Evolutionary conservation across 139 green algal species (phyloP).

Genomic region (Chlorella sp.): DNA sequence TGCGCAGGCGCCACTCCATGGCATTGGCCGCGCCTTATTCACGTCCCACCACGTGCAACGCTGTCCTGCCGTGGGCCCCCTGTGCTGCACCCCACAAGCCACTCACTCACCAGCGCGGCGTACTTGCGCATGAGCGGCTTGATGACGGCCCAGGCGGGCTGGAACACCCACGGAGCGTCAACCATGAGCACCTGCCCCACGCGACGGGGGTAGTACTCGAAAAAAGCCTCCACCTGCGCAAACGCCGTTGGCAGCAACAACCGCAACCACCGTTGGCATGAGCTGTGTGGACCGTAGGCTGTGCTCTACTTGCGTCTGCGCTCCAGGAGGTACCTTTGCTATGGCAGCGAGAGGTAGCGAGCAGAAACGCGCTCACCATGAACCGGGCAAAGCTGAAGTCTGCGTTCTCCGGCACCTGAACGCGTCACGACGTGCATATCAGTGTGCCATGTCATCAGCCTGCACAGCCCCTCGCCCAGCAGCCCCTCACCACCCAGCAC

Average conservation of each 20-base stretch:
- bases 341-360: too few relatives aligned
- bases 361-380: too few relatives aligned
- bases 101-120: conserved; percentile 16
- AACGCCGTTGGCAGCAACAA: not conserved
- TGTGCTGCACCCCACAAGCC: not conserved
- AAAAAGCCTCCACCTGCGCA: conserved; percentile 81
- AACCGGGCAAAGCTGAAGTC: conserved; percentile 86
- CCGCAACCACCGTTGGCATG: too few relatives aligned
- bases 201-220: conserved; percentile 87
- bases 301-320: too few relatives aligned
- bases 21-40: not conserved
- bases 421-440: too few relatives aligned
- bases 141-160: conserved; percentile 78
- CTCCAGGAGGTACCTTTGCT: too few relatives aligned
- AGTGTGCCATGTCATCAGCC: too few relatives aligned
- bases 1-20: conserved; percentile 2
- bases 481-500: too few relatives aligned
- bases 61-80: not conserved
- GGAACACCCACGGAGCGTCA: conserved; percentile 91
- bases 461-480: too few relatives aligned
- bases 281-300: too few relatives aligned
- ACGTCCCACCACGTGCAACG: not conserved
- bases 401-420: conserved; percentile 53
- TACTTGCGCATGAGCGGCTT: conserved; percentile 80
- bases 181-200: conserved; percentile 89